Conservation (phyloP, 345 rosid genomes). For the Bruguiera parviflora region DNA sequence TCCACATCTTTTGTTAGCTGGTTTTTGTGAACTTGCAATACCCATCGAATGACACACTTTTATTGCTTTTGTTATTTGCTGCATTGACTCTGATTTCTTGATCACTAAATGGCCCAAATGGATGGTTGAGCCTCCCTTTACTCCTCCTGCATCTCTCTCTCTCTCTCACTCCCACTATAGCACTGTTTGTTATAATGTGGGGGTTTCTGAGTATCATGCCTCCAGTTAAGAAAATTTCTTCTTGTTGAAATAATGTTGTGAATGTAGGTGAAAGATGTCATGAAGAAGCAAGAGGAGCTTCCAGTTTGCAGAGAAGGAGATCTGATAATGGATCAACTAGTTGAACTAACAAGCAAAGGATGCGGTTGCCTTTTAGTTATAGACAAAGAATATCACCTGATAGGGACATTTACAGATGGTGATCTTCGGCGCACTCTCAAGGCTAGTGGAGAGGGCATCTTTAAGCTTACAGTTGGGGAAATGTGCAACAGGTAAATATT, state of each 20-base stretch:
- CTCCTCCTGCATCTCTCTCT: too few species aligned
- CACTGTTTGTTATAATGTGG: too few species aligned
- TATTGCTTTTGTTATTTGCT: too few species aligned
- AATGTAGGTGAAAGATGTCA: conserved; percentile 71
- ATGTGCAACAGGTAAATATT: conserved; percentile 79
- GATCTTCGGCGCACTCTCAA: conserved; percentile 90
- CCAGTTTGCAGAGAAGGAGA: conserved; percentile 87
- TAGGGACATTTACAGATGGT: conserved; percentile 80
- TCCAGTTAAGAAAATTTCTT: neutral
- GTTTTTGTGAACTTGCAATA: too few species aligned
- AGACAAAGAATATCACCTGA: conserved; percentile 48
- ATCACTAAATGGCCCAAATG: too few species aligned
- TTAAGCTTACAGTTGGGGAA: conserved; percentile 84
- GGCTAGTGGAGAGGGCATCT: conserved; percentile 80
- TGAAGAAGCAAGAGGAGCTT: conserved; percentile 88
- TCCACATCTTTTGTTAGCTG: too few species aligned
- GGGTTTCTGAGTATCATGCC: too few species aligned
- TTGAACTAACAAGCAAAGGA: conserved; percentile 88
- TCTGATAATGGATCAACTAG: conserved; percentile 84
- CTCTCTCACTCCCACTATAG: too few species aligned
- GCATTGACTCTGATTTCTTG: too few species aligned
- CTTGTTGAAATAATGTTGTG: neutral
- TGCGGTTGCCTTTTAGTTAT: conserved; percentile 70
- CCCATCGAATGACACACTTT: too few species aligned
- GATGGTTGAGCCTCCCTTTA: too few species aligned